These are phyloP conservation scores for Neltuma alba DNA, from an alignment of 306 rosid genomes.

Conservation along the genomic window DNA sequence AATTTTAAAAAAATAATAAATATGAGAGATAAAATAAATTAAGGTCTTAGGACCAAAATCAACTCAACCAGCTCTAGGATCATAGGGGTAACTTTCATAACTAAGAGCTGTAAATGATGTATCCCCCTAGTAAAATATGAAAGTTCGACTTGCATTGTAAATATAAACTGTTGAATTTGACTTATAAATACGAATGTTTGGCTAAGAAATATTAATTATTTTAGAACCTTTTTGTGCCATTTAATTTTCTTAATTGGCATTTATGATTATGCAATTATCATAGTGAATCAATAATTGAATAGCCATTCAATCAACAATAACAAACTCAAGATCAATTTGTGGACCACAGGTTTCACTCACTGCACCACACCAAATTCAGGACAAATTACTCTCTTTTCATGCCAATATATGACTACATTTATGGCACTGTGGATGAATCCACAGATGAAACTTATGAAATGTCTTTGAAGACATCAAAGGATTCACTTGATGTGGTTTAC, in stretches of 20 bases:
- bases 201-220: too few relatives aligned
- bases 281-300: neutral
- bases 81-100: too few relatives aligned
- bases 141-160: neutral
- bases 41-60: too few relatives aligned
- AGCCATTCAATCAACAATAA: neutral
- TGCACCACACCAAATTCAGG: conserved; percentile 62
- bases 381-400: conserved; percentile 57
- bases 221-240: too few relatives aligned
- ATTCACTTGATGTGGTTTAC: neutral
- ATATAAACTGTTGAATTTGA: too few relatives aligned
- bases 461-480: neutral
- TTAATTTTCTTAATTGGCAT: too few relatives aligned
- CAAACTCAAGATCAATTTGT: neutral
- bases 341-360: conserved; percentile 52
- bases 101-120: too few relatives aligned
- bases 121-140: neutral
- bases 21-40: too few relatives aligned
- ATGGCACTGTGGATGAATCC: conserved; percentile 16
- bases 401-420: conserved; percentile 57
- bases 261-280: too few relatives aligned
- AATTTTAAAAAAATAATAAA: too few relatives aligned
- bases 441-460: neutral
- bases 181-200: too few relatives aligned
- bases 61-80: too few relatives aligned